These are phyloP conservation scores for Flaveria floridana DNA, from an alignment of 140 eudicot species.

Conservation along the genomic window DNA sequence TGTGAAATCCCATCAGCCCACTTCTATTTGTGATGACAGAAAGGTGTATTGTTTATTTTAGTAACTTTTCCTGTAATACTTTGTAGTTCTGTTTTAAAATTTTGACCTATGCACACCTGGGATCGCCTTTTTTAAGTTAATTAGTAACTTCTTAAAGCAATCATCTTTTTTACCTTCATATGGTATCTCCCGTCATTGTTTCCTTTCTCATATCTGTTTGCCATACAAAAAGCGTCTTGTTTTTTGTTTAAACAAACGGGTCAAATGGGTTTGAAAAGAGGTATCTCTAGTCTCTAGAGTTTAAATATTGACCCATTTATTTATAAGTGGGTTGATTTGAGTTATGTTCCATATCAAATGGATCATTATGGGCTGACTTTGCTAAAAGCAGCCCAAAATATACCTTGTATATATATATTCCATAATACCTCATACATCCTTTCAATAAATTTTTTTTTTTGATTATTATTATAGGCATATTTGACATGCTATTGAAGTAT, in stretches of 20 bases:
- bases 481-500: background rate
- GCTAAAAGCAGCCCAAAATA: background rate
- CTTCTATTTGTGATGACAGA: constrained; percentile 27
- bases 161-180: background rate
- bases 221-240: constrained; percentile 1
- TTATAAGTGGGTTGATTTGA: background rate
- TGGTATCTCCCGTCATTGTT: background rate
- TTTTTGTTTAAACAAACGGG: background rate
- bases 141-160: background rate
- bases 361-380: background rate
- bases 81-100: constrained; percentile 16
- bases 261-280: background rate
- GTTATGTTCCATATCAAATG: background rate
- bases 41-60: constrained; percentile 31
- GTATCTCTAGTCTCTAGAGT: background rate
- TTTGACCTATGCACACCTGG: constrained; percentile 18
- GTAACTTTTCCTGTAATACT: constrained; percentile 28
- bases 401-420: background rate
- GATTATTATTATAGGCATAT: background rate
- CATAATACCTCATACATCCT: background rate
- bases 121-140: background rate
- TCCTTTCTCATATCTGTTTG: background rate
- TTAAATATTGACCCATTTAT: background rate
- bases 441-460: no score
- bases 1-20: constrained; percentile 20